phyloP scores from a whole-genome alignment of 2,329 filamentous ascomycete species.

The Botrytis cinerea region DNA sequence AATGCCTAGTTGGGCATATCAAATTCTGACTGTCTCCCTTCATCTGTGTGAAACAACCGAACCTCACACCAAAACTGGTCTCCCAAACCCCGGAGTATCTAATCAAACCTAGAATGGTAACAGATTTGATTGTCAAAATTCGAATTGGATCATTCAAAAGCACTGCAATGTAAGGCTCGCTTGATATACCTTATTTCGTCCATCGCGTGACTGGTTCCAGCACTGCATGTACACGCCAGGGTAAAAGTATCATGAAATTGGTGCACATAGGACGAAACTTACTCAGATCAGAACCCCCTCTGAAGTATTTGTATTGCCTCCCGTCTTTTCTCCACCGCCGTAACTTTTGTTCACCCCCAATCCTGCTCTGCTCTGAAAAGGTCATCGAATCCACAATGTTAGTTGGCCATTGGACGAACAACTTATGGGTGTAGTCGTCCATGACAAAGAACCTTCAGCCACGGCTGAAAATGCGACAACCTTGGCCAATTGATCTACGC shows the following conservation, averaged over 20 bases:
- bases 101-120: too few relatives aligned
- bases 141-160: neutral
- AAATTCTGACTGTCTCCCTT: neutral
- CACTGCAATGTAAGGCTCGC: neutral
- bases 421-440: conserved; percentile 2
- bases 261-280: neutral
- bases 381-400: neutral
- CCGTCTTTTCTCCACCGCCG: too few relatives aligned
- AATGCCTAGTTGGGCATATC: neutral
- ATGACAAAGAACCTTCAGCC: conserved; percentile 15
- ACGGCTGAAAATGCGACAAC: conserved; percentile 21
- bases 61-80: neutral
- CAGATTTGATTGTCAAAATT: neutral
- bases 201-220: neutral
- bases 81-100: neutral
- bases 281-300: neutral
- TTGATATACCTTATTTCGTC: neutral
- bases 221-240: neutral
- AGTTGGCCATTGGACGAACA: neutral
- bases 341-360: neutral
- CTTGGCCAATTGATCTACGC: conserved; percentile 14
- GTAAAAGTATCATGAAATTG: neutral
- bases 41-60: neutral
- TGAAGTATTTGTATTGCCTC: neutral
- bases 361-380: neutral